Evolutionary conservation across 164 flowering plant genomes (phyloP).

Genomic region (Houttuynia cordata): DNA sequence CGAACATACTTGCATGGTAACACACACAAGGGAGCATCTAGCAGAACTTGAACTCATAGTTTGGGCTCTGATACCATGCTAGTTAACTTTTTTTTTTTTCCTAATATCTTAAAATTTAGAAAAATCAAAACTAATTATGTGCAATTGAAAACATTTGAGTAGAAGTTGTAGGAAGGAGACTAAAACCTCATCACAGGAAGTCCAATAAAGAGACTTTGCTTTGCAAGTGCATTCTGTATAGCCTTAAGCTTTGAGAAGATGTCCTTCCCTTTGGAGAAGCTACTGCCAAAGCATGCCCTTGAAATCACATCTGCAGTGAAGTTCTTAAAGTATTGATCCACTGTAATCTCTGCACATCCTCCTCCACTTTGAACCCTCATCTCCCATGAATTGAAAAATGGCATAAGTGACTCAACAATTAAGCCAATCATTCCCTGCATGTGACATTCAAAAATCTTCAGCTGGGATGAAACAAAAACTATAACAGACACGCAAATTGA

Average conservation of each 20-base stretch:
- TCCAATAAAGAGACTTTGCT: conserved; percentile 10
- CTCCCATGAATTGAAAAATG: conserved; percentile 28
- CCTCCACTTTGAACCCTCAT: conserved; percentile 9
- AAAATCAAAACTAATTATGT: not conserved
- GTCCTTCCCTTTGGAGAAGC: conserved; percentile 13
- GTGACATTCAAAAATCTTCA: conserved; percentile 24
- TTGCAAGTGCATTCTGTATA: conserved; percentile 16
- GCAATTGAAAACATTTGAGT: not conserved
- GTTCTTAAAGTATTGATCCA: conserved; percentile 22
- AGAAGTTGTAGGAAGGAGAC: not conserved
- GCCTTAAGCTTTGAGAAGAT: conserved; percentile 15
- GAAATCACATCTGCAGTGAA: conserved; percentile 30
- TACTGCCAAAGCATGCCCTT: conserved; percentile 23
- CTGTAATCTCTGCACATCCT: conserved; percentile 20
- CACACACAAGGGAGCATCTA: too few relatives aligned
- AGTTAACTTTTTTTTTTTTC: too few relatives aligned
- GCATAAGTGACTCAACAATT: conserved; percentile 24
- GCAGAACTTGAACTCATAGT: too few relatives aligned
- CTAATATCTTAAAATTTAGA: not conserved
- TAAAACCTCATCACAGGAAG: conserved; percentile 10
- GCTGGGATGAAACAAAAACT: too few relatives aligned
- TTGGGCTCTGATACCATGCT: too few relatives aligned
- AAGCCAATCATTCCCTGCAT: conserved; percentile 31
- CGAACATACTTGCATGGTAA: too few relatives aligned
- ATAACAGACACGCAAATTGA: too few relatives aligned